These are phyloP conservation scores for Arthroderma sp. DNA, from an alignment of 2,329 filamentous ascomycete genomes.

Conservation along the genomic window DNA sequence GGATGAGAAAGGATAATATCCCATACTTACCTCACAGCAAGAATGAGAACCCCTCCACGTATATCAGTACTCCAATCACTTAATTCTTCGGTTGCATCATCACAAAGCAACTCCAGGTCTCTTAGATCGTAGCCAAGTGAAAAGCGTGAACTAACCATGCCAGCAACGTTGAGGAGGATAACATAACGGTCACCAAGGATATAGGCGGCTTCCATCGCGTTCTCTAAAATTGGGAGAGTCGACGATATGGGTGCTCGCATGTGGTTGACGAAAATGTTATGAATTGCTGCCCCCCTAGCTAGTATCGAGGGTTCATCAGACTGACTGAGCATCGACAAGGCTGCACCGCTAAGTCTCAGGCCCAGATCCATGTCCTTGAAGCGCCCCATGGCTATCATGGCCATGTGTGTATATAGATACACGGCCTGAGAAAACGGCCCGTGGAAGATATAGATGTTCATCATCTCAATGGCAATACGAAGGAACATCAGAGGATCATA, in stretches of 20 bases:
- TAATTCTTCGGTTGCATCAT: conserved; percentile 44
- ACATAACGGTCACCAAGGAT: conserved; percentile 46
- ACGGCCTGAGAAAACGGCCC: conserved; percentile 46
- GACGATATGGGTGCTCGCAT: conserved; percentile 40
- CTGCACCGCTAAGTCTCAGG: conserved; percentile 39
- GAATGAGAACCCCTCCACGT: conserved; percentile 45
- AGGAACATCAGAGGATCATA: conserved; percentile 47
- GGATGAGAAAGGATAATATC: conserved; percentile 4
- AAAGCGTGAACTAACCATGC: conserved; percentile 44
- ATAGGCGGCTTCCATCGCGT: conserved; percentile 44
- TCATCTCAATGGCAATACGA: conserved; percentile 44
- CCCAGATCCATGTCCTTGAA: conserved; percentile 46
- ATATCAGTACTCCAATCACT: conserved; percentile 44
- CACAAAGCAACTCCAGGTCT: conserved; percentile 46
- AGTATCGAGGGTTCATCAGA: conserved; percentile 42
- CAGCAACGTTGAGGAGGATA: conserved; percentile 44
- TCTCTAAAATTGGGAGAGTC: conserved; percentile 40
- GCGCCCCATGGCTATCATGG: conserved; percentile 42
- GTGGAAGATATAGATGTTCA: conserved; percentile 41
- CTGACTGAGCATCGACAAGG: conserved; percentile 38
- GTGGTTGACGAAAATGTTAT: conserved; percentile 51
- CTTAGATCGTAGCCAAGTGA: conserved; percentile 45
- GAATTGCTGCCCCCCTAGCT: conserved; percentile 43
- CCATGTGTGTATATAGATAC: conserved; percentile 46
- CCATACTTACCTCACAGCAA: conserved; percentile 31